A percentile compares a stretch with the other conserved stretches of the same genome.
phyloP scores from a whole-genome alignment of 2,329 filamentous ascomycete genomes.

The Cercospora brassicicola region DNA sequence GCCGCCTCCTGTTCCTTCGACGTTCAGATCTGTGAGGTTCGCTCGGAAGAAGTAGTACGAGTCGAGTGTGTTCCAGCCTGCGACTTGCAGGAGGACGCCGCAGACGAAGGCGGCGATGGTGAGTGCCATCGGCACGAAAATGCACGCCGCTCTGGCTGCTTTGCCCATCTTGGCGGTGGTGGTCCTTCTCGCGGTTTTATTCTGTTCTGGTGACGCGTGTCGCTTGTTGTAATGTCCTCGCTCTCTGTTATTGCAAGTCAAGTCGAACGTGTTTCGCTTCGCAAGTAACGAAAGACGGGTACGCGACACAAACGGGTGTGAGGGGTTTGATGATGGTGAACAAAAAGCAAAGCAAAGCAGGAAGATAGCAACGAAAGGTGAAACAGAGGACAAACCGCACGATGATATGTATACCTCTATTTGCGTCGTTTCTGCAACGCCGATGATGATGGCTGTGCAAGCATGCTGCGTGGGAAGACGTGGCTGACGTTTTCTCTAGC shows the following conservation, averaged over 20 bases:
- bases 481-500: slow-evolving; percentile 5
- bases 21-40: slow-evolving; percentile 41
- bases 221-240: not conserved
- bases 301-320: not conserved
- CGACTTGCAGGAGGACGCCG: slow-evolving; percentile 58
- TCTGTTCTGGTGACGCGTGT: not conserved
- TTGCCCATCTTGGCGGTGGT: slow-evolving; percentile 59
- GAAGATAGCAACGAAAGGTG: not conserved
- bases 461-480: not conserved
- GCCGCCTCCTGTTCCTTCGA: slow-evolving; percentile 12
- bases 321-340: not conserved
- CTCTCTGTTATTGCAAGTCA: not conserved
- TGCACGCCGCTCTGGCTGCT: slow-evolving; percentile 78
- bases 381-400: not conserved
- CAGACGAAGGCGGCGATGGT: slow-evolving; percentile 76
- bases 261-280: not conserved
- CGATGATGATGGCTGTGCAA: not conserved
- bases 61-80: slow-evolving; percentile 56
- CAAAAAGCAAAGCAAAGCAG: not conserved
- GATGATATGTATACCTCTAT: not conserved
- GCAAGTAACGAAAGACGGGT: not conserved
- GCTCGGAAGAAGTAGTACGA: slow-evolving; percentile 56
- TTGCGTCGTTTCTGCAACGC: not conserved
- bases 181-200: not conserved
- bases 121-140: slow-evolving; percentile 80